Conservation (phyloP, 768 basidiomycete species). For the Heimioporus sp. region DNA sequence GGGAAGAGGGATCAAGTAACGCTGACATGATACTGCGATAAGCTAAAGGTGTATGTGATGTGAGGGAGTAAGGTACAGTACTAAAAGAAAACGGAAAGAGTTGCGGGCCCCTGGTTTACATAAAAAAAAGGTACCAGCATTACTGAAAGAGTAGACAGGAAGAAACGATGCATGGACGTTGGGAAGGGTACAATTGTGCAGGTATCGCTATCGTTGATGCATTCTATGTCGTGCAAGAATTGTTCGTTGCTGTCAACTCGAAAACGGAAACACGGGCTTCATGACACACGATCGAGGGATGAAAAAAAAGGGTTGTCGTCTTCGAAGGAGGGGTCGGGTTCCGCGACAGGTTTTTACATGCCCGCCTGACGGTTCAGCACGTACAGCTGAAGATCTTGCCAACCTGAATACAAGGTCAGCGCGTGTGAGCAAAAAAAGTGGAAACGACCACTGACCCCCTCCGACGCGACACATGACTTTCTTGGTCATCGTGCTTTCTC, state of each 20-base stretch:
- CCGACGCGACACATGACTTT: constrained; percentile 93
- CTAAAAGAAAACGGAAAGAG: not conserved
- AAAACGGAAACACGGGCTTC: constrained; percentile 8
- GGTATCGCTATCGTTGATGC: constrained; percentile 27
- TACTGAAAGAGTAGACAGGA: constrained; percentile 6
- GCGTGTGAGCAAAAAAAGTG: constrained; percentile 1
- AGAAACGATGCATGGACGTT: constrained; percentile 16
- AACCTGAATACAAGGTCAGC: constrained; percentile 41
- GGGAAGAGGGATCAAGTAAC: not conserved
- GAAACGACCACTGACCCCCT: constrained; percentile 61
- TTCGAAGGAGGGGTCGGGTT: not conserved
- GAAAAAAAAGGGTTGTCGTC: too few relatives aligned
- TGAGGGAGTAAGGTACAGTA: constrained; percentile 8
- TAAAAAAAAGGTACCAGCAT: not conserved
- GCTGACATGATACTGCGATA: constrained; percentile 4
- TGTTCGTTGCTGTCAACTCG: constrained; percentile 15
- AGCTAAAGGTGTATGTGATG: constrained; percentile 13
- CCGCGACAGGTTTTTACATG: constrained; percentile 39
- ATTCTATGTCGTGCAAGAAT: constrained; percentile 28
- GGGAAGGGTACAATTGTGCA: constrained; percentile 27
- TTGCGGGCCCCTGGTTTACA: not conserved
- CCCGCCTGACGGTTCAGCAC: constrained; percentile 76
- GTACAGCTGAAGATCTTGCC: constrained; percentile 78
- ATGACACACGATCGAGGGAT: too few relatives aligned
- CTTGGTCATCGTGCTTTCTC: constrained; percentile 50